Evolutionary conservation across 257 asterid species (phyloP).

Genomic region (Fraxinus americana): DNA sequence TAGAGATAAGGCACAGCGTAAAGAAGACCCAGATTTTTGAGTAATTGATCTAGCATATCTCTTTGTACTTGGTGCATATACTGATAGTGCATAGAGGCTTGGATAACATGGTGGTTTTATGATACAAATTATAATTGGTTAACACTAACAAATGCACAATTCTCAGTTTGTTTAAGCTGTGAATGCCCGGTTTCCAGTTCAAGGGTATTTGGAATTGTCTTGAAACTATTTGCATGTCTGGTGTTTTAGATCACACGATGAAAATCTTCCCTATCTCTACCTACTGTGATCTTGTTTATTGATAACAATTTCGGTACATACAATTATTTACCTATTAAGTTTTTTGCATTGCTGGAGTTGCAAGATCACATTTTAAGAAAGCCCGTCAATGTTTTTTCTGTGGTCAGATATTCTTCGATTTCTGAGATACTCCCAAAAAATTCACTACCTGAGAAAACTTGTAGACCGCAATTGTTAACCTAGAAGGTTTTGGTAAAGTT

Average conservation of each 20-base stretch:
- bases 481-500: too few relatives aligned
- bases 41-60: not conserved
- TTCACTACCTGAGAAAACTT: not conserved
- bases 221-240: not conserved
- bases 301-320: not conserved
- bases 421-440: not conserved
- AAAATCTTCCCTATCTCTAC: not conserved
- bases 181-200: not conserved
- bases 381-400: not conserved
- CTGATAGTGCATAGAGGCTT: not conserved
- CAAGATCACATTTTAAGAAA: not conserved
- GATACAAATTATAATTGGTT: not conserved
- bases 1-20: conserved; percentile 7
- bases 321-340: not conserved
- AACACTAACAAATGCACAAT: not conserved
- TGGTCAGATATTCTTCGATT: not conserved
- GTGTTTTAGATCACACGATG: not conserved
- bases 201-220: not conserved
- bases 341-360: not conserved
- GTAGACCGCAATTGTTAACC: too few relatives aligned
- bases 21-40: not conserved
- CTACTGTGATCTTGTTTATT: not conserved
- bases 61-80: not conserved
- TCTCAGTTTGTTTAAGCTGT: not conserved
- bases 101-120: not conserved